phyloP scores from a whole-genome alignment of 768 basidiomycete species.

The Suillus decipiens region DNA sequence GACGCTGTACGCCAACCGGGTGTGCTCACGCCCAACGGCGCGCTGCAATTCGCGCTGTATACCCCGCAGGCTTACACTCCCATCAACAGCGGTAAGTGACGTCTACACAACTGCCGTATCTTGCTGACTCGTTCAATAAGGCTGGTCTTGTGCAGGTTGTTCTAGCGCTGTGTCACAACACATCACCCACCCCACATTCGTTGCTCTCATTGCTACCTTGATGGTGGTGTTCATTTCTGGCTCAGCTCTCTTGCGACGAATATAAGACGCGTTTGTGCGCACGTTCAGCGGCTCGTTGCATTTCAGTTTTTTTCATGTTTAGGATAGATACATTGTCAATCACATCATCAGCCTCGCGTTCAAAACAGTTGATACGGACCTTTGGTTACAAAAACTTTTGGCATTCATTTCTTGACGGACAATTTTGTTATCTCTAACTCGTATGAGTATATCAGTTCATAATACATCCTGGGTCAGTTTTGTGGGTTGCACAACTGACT shows the following conservation, averaged over 20 bases:
- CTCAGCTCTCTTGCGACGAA: conserved; percentile 33
- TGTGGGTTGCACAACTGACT: not conserved
- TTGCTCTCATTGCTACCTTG: conserved; percentile 55
- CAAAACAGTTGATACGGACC: not conserved
- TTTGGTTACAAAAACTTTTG: not conserved
- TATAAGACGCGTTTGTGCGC: conserved; percentile 5
- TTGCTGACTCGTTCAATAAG: conserved; percentile 30
- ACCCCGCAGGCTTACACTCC: conserved; percentile 73
- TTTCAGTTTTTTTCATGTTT: not conserved
- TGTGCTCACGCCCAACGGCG: conserved; percentile 65
- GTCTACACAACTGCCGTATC: not conserved
- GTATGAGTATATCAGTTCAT: conserved; percentile 5
- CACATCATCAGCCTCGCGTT: not conserved
- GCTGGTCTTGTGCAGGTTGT: conserved; percentile 59
- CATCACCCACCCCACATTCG: conserved; percentile 53
- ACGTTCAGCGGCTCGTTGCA: not conserved
- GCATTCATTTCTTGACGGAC: conserved; percentile 6
- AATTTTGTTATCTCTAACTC: not conserved
- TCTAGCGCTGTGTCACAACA: conserved; percentile 38
- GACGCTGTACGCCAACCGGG: conserved; percentile 61
- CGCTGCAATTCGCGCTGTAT: conserved; percentile 82
- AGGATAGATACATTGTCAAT: not conserved
- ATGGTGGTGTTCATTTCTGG: conserved; percentile 71
- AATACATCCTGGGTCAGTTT: not conserved
- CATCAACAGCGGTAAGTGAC: conserved; percentile 49